phyloP scores from a whole-genome alignment of 768 basidiomycete genomes.

The Fomitopsis serialis region DNA sequence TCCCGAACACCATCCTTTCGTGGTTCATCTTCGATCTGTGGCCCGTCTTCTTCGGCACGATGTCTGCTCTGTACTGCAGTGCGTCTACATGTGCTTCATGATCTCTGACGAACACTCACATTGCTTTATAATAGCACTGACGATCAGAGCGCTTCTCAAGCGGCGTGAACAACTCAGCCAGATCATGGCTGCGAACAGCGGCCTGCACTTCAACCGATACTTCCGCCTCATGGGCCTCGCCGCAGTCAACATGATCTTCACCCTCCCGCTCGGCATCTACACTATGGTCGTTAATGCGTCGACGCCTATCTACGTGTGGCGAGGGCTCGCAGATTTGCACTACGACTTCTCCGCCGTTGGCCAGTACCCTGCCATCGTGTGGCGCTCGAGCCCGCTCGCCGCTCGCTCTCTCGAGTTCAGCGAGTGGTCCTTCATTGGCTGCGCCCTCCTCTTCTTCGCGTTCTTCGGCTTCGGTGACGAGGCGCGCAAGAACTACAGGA shows the following conservation, averaged over 20 bases:
- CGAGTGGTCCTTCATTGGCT: constrained; percentile 33
- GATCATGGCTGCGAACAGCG: constrained; percentile 18
- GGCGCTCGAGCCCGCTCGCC: constrained; percentile 25
- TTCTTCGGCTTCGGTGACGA: constrained; percentile 55
- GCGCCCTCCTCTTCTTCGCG: constrained; percentile 38
- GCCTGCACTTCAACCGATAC: constrained; percentile 42
- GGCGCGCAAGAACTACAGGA: constrained; percentile 34
- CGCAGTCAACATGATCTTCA: constrained; percentile 22
- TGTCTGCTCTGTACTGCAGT: constrained; percentile 29
- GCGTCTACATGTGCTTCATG: not conserved
- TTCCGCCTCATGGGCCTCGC: constrained; percentile 33
- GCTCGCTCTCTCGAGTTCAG: constrained; percentile 2
- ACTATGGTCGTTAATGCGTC: constrained; percentile 23
- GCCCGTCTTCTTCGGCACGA: constrained; percentile 19
- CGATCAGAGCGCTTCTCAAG: constrained; percentile 22
- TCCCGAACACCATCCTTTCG: constrained; percentile 33
- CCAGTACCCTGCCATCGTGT: constrained; percentile 31
- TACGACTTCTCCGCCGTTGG: constrained; percentile 37
- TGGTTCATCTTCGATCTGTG: constrained; percentile 26
- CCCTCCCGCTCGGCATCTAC: constrained; percentile 27
- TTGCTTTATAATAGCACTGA: constrained; percentile 16
- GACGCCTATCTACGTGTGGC: constrained; percentile 32
- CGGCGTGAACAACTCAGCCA: constrained; percentile 21
- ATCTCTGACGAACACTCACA: not conserved
- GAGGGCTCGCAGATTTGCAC: constrained; percentile 49